These are phyloP conservation scores for Hysterangium stoloniferum DNA, from an alignment of 768 basidiomycete genomes.

Conservation along the genomic window DNA sequence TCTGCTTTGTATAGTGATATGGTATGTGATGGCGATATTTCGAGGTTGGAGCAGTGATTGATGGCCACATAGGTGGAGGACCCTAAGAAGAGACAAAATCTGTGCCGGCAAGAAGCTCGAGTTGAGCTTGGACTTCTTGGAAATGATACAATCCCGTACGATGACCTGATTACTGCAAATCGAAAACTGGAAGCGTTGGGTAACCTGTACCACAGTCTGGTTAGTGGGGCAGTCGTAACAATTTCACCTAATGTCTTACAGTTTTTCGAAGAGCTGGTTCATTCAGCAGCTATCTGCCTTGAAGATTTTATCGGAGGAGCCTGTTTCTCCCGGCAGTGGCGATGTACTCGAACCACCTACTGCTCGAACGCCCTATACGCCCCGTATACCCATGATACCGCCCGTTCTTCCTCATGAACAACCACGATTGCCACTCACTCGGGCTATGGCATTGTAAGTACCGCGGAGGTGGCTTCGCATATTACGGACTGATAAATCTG, in stretches of 20 bases:
- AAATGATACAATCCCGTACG: conserved; percentile 43
- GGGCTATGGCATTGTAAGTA: conserved; percentile 81
- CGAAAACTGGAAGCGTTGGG: conserved; percentile 71
- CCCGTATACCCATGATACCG: conserved; percentile 36
- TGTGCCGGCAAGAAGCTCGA: conserved; percentile 72
- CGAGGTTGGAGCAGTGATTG: neutral
- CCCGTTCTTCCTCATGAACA: conserved; percentile 35
- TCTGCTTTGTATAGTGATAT: conserved; percentile 49
- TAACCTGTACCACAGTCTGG: conserved; percentile 78
- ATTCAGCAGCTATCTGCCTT: conserved; percentile 60
- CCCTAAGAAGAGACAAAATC: conserved; percentile 36
- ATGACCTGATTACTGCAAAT: conserved; percentile 62
- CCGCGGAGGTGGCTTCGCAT: neutral
- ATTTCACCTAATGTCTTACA: neutral
- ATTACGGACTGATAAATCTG: conserved; percentile 2
- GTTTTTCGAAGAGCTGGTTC: conserved; percentile 69
- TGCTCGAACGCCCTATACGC: conserved; percentile 35
- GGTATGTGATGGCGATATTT: conserved; percentile 32
- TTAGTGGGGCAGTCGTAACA: conserved; percentile 31
- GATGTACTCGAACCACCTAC: conserved; percentile 43
- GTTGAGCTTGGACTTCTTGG: conserved; percentile 65
- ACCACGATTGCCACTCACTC: conserved; percentile 68
- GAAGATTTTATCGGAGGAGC: conserved; percentile 52
- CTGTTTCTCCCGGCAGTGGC: conserved; percentile 43
- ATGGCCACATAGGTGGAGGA: conserved; percentile 17